Base-by-base conservation (phyloP, 106 monocot genomes). In the Apostasia ramifera region DNA sequence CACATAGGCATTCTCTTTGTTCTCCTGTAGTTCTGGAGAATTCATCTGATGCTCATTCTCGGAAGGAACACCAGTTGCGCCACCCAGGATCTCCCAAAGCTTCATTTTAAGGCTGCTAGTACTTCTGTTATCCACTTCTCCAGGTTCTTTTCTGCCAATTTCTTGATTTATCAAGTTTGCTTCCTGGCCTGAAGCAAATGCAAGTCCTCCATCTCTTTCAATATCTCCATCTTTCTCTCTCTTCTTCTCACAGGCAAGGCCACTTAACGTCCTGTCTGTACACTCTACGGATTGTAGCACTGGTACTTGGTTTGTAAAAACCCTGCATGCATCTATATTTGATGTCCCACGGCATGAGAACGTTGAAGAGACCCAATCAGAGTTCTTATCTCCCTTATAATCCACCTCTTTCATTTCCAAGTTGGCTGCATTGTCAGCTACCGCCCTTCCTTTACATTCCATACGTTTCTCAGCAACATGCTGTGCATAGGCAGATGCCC, bases 71-170 rank as follows among this genome's bases (percentile, higher is more conserved):
- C 40, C 26, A 26, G 26, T 26, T 26, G 26, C 26, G 26, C 26
- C 53, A n/a, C 81, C 85, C 56, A 85, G 68, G 73, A 70, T 76
- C 60, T 81, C 85, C 81, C 78, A 85, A 13, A 85, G 79, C 68
- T 79, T 81, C 81, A 75, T 62, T 61, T 61, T 85, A 59, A 85
- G 59, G 5, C 69, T 68, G 59, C 75, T 68, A 51, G 53, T 81
- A 26, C 55, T 68, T 15, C 40, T 15, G 41, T 47, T 69, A 40
- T 9, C 53, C 45, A 61, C 44, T 52, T 68, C 48, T n/a, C 38
- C 46, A 26, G 58, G 15, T 1, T 60, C 46, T 71, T 55, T 71
- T 46, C 26, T 2, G 0, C 13, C 38, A 40, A 6, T 67, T 63
- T 43, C 70, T 68, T 71, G 48, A 48, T 55, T 61, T 44, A 45